These are phyloP conservation scores for Lactarius tabidus DNA, from an alignment of 768 basidiomycete species.

Conservation along the genomic window DNA sequence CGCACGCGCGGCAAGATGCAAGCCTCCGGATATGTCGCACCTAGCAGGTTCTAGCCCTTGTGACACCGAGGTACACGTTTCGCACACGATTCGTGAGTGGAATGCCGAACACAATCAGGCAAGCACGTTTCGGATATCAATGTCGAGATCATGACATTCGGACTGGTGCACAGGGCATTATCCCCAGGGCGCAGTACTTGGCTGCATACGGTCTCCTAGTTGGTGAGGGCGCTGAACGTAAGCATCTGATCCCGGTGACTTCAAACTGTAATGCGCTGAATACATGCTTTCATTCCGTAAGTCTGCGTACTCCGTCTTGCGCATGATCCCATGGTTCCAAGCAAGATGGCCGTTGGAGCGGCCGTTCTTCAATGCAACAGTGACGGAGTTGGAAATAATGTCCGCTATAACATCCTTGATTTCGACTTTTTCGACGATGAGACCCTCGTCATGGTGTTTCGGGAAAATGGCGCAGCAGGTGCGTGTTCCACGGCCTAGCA, in stretches of 20 bases:
- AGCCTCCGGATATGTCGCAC: conserved; percentile 27
- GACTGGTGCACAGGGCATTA: conserved; percentile 14
- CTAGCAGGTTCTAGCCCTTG: conserved; percentile 4
- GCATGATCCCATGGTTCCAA: conserved; percentile 41
- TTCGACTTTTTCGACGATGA: conserved; percentile 79
- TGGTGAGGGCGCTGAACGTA: conserved; percentile 43
- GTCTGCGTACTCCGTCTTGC: conserved; percentile 56
- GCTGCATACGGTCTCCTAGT: conserved; percentile 12
- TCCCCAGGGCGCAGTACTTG: conserved; percentile 19
- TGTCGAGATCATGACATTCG: conserved; percentile 20
- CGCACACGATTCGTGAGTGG: conserved; percentile 24
- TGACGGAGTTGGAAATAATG: conserved; percentile 36
- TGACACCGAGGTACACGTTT: conserved; percentile 16
- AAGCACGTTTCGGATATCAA: conserved; percentile 19
- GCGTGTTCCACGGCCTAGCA: conserved; percentile 33
- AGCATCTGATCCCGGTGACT: conserved; percentile 32
- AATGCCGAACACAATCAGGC: conserved; percentile 23
- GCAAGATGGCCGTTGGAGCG: conserved; percentile 38
- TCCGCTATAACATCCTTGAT: conserved; percentile 54
- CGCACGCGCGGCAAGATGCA: conserved; percentile 49
- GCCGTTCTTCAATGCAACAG: conserved; percentile 52
- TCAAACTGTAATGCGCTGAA: conserved; percentile 20
- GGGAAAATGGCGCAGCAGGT: conserved; percentile 46
- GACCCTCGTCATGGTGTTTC: conserved; percentile 60
- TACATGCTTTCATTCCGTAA: conserved; percentile 30